A percentile compares a stretch with the other conserved stretches of the same genome.
These are phyloP conservation scores for Acanthamoeba divionensis DNA, from an alignment of 208 protist genomes.

Conservation along the genomic window DNA sequence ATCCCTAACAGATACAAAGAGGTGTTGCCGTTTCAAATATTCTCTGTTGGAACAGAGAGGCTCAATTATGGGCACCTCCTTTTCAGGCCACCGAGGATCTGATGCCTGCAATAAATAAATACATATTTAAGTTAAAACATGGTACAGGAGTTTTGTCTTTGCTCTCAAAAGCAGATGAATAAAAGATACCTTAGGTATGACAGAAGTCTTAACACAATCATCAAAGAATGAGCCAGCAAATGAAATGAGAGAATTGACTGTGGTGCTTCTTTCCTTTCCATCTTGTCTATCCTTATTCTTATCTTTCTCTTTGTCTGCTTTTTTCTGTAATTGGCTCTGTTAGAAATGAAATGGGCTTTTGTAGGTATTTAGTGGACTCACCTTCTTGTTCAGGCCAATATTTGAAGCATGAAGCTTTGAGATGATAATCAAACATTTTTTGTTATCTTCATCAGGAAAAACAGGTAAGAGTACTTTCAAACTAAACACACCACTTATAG, in stretches of 20 bases:
- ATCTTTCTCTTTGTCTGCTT: background rate
- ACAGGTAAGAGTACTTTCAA: background rate
- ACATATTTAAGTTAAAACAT: too few relatives aligned
- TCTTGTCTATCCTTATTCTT: constrained; percentile 28
- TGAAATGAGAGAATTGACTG: background rate
- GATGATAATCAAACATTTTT: constrained; percentile 41
- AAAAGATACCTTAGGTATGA: background rate
- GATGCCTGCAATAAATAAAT: too few relatives aligned
- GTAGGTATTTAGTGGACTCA: background rate
- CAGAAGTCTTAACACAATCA: background rate
- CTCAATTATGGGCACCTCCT: background rate
- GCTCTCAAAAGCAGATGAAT: too few relatives aligned
- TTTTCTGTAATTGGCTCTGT: background rate
- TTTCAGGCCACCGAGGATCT: constrained; percentile 12
- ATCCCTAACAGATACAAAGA: constrained; percentile 9
- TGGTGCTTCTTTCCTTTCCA: background rate
- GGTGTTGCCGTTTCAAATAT: background rate
- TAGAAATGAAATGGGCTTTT: background rate
- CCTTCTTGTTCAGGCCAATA: constrained; percentile 17
- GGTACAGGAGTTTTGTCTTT: too few relatives aligned
- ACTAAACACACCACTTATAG: background rate
- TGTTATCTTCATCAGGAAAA: background rate
- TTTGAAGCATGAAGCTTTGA: background rate
- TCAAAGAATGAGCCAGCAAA: constrained; percentile 2
- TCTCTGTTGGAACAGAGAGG: background rate